Percentiles rank a stretch among this genome's conserved stretches.
Evolutionary conservation across 1,284 basidiomycete species (phyloP).

Genomic region (Leccinum pallidistipes): DNA sequence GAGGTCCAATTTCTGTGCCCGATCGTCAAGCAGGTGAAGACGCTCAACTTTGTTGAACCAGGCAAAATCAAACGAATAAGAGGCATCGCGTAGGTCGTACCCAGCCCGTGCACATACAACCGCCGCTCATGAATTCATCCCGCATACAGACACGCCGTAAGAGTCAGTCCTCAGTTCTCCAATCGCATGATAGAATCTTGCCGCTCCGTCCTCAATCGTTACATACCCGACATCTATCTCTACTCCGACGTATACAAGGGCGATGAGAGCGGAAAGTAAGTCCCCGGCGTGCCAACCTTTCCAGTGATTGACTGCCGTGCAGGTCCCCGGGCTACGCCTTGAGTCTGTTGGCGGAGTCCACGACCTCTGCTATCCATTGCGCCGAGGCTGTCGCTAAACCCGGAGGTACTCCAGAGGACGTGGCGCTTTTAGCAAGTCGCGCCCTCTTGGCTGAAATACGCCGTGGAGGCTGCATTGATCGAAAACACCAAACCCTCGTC

Average conservation of each 20-base stretch:
- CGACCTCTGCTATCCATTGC: slow-evolving; percentile 87
- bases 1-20: slow-evolving; percentile 95
- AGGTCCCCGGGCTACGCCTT: slow-evolving; percentile 97
- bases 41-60: slow-evolving; percentile 87
- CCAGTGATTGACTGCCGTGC: slow-evolving; percentile 1
- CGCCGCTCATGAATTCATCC: slow-evolving; percentile 8
- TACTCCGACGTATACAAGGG: slow-evolving; percentile 99
- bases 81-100: slow-evolving; percentile 80
- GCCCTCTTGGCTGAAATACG: slow-evolving; percentile 79
- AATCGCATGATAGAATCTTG: slow-evolving; percentile 97
- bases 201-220: slow-evolving; percentile 90
- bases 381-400: slow-evolving; percentile 83
- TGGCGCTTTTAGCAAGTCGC: slow-evolving; percentile 80
- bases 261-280: slow-evolving; percentile 93
- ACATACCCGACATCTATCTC: slow-evolving; percentile 97
- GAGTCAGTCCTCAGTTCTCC: slow-evolving; percentile 96
- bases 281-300: slow-evolving; percentile 10
- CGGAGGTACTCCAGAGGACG: slow-evolving; percentile 87
- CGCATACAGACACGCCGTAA: slow-evolving; percentile 76
- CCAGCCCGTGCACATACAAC: background rate
- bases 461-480: slow-evolving; percentile 88
- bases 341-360: slow-evolving; percentile 88
- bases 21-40: slow-evolving; percentile 85
- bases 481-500: slow-evolving; percentile 87
- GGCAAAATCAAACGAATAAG: slow-evolving; percentile 94